A percentile compares a stretch with the other conserved stretches of the same genome.
Evolutionary conservation across 495 filamentous ascomycete genomes (phyloP).

Genomic region (Aspergillus indologenus): DNA sequence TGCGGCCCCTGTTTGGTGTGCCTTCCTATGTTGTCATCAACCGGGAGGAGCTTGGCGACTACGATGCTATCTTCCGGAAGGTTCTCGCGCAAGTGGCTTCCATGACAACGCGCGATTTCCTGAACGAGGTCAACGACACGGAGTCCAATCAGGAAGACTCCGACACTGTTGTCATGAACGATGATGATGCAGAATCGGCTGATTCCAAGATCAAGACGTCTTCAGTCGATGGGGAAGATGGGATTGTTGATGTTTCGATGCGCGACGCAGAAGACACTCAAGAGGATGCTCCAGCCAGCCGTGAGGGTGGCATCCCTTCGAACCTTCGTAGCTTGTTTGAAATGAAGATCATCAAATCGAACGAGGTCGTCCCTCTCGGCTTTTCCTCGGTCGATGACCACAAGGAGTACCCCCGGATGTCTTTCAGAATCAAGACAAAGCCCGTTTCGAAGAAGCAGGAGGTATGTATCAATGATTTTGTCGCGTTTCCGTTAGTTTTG

Average conservation of each 20-base stretch:
- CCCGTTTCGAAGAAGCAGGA: constrained; percentile 9
- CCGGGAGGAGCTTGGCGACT: constrained; percentile 57
- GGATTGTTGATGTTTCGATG: constrained; percentile 88
- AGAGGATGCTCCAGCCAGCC: constrained; percentile 10
- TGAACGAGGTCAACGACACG: constrained; percentile 45
- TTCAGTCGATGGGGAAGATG: constrained; percentile 86
- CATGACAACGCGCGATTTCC: constrained; percentile 60
- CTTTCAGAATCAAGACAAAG: constrained; percentile 42
- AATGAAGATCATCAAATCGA: constrained; percentile 55
- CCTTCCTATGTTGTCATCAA: constrained; percentile 61
- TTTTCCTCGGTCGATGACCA: constrained; percentile 57
- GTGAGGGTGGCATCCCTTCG: constrained; percentile 50
- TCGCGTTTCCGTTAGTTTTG: not conserved
- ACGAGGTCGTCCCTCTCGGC: constrained; percentile 59
- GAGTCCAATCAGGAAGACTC: constrained; percentile 52
- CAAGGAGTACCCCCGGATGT: constrained; percentile 54
- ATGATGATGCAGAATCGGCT: constrained; percentile 70
- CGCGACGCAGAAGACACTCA: constrained; percentile 47
- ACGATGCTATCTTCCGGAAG: constrained; percentile 60
- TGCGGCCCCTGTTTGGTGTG: constrained; percentile 45
- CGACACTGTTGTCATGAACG: constrained; percentile 67
- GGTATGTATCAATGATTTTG: constrained; percentile 10
- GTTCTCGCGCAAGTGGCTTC: constrained; percentile 53
- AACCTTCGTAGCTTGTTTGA: constrained; percentile 68
- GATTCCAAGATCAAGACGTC: constrained; percentile 67